Evolutionary conservation across 495 filamentous ascomycete species (phyloP), one percentile per base, ranked within the genome.

Genomic region (Bombardia bombarda): DNA sequence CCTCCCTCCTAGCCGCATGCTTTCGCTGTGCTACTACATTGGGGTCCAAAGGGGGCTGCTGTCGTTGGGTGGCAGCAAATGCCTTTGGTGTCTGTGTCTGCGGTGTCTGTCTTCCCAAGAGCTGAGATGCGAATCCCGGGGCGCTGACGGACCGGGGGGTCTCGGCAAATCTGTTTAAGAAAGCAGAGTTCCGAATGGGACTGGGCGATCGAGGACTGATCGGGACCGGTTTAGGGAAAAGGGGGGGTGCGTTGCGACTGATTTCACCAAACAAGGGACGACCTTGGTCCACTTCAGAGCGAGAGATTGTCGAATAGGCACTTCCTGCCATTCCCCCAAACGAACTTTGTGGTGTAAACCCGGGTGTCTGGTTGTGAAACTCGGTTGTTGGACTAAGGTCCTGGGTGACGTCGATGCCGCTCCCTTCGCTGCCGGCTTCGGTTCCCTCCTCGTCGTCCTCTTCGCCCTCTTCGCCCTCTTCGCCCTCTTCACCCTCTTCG

Each of bases 191-290:
- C 14, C 87, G 81, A 2, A 87, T 66, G 0, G 88, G 87, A 50
- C 87, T 92, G 10, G 87, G 87, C 8, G 87, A 92, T 23, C 86
- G 77, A 31, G 84, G 83, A 41, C 78, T 80, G 62, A 74, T 35
- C 22, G 68, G 53, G n/a, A 68, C 74, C 21, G 81, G 78, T 32
- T 77, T 74, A 6, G 82, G 75, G 49, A 82, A 63, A 34, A 72
- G 47, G 12, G 80, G 68, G 34, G 56, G 56, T n/a, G 72, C 69
- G 36, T 61, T 58, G 18, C 67, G 73, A 14, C 61, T 48, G 21
- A 85, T 66, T 50, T 86, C 82, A n/a, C 83, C 84, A 55, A 90
- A 87, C 32, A 83, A 64, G 36, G 62, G 49, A 20, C 66, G 67
- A 18, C 49, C 47, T 28, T 53, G 67, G 45, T 67, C 62, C 6